Evolutionary conservation across 257 asterid species (phyloP), one percentile per base, ranked within the genome.

Genomic region (Scutellaria galericulata): DNA sequence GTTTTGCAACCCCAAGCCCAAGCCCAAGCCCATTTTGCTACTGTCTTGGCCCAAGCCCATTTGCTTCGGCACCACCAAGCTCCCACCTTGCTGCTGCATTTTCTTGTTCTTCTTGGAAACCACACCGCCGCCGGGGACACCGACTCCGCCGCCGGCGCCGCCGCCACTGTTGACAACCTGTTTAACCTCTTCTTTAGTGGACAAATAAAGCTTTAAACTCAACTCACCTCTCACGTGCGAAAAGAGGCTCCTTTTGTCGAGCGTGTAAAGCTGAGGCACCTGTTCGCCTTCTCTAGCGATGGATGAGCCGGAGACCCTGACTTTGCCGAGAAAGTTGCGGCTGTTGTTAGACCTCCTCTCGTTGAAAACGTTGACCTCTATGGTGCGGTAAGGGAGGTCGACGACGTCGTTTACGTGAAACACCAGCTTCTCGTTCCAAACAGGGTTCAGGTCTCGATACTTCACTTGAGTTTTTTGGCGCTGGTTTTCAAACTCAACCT

Each of bases 211-310:
- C 86, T 88, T 92, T 64, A 92, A 57, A 18, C 82, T 84, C 2
- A 92, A 72, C 86, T 92, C 98, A 2, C 98, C 98, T 0, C 98
- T 79, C 27, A 92, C 97, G 44, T 90, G 97, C 15, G 98, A 92
- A 39, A 90, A 92, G 52, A 92, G 81, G 71, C 91, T 86, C 75
- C 96, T 73, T 60, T 92, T 92, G 14, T 92, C 98, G 64, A 92
- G 87, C 1, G 95, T 76, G 78, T 83, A 81, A 13, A 87, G 90
- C 83, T 87, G 97, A 0, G 92, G 77, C 52, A 74, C 50, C 46
- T 78, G 89, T 50, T 92, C 93, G 0, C 95, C 91, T 67, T 90
- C 84, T 7, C 80, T 52, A 0, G 89, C 95, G 55, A 87, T 76
- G 64, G 75, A 65, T 0, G 96, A 78, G 37, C 97, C 96, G 0